Percentiles rank a stretch among this genome's conserved stretches.
Evolutionary conservation across 2,329 filamentous ascomycete genomes (phyloP).

Genomic region (Rhexocercosporidium sp.): DNA sequence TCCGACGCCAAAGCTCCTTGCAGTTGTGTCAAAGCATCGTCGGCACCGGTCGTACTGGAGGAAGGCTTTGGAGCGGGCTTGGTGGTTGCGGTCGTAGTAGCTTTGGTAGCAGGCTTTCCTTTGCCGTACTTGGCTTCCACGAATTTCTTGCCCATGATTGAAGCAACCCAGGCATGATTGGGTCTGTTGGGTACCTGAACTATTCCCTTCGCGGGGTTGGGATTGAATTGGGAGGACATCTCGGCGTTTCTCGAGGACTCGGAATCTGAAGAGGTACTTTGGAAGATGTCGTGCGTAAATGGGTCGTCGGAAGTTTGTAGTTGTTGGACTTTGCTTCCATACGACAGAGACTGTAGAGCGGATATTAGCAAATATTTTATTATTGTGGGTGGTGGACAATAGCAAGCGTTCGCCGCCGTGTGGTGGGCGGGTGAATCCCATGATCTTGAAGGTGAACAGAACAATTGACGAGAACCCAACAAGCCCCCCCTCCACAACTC

Average conservation of each 20-base stretch:
- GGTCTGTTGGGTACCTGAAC: slow-evolving; percentile 12
- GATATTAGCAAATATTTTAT: slow-evolving; percentile 23
- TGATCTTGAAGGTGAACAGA: slow-evolving; percentile 17
- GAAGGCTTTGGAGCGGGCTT: slow-evolving; percentile 35
- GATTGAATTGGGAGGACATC: slow-evolving; percentile 28
- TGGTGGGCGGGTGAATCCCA: slow-evolving; percentile 12
- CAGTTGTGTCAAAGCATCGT: slow-evolving; percentile 57
- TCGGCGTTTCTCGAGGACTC: slow-evolving; percentile 52
- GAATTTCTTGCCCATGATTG: background rate
- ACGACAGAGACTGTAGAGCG: slow-evolving; percentile 55
- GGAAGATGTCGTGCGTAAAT: slow-evolving; percentile 61
- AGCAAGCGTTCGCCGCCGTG: slow-evolving; percentile 17
- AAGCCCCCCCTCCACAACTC: background rate
- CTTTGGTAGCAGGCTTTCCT: slow-evolving; percentile 12
- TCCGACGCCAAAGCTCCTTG: slow-evolving; percentile 51
- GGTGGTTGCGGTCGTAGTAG: slow-evolving; percentile 36
- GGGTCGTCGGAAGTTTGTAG: slow-evolving; percentile 52
- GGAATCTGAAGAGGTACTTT: slow-evolving; percentile 54
- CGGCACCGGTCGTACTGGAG: slow-evolving; percentile 47
- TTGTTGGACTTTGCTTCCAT: slow-evolving; percentile 55
- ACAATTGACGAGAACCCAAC: background rate
- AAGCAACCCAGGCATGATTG: background rate
- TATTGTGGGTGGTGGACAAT: slow-evolving; percentile 15
- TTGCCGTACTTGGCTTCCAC: slow-evolving; percentile 10
- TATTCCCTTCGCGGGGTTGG: slow-evolving; percentile 10